phyloP scores from a whole-genome alignment of 78 protist genomes.

The Guillardia theta region DNA sequence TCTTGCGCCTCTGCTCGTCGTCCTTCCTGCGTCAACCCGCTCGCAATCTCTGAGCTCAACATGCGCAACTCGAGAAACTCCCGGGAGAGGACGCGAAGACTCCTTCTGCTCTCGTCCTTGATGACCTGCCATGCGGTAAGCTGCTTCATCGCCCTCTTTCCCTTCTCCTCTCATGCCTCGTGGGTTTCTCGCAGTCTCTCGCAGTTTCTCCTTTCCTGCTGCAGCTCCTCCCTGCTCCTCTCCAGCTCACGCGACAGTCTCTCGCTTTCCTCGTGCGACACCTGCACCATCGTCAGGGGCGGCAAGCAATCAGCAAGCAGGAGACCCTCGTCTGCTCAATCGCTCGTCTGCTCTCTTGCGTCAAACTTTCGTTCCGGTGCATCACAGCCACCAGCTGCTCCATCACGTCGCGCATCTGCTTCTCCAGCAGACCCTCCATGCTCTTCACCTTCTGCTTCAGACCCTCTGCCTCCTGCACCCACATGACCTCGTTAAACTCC shows the following conservation, averaged over 20 bases:
- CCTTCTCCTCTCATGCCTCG: not conserved
- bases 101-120: not conserved
- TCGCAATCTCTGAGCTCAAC: not conserved
- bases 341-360: not conserved
- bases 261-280: not conserved
- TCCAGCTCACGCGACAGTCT: not conserved
- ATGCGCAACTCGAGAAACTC: no score
- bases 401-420: not conserved
- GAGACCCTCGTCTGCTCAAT: no score
- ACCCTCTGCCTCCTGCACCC: not conserved
- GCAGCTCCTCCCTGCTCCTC: not conserved
- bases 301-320: no score
- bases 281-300: no score
- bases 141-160: not conserved
- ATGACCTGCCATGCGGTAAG: not conserved
- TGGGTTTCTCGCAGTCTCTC: not conserved
- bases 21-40: not conserved
- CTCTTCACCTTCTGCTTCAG: not conserved
- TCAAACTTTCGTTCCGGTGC: not conserved
- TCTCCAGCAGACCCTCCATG: not conserved
- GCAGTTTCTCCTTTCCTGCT: not conserved
- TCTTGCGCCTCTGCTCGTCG: not conserved
- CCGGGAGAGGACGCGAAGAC: no score
- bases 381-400: not conserved
- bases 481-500: not conserved